Percentiles rank a stretch among this genome's conserved stretches.
These are phyloP conservation scores for Gaeumannomyces tritici DNA, from an alignment of 2,329 filamentous ascomycete genomes.

Conservation along the genomic window DNA sequence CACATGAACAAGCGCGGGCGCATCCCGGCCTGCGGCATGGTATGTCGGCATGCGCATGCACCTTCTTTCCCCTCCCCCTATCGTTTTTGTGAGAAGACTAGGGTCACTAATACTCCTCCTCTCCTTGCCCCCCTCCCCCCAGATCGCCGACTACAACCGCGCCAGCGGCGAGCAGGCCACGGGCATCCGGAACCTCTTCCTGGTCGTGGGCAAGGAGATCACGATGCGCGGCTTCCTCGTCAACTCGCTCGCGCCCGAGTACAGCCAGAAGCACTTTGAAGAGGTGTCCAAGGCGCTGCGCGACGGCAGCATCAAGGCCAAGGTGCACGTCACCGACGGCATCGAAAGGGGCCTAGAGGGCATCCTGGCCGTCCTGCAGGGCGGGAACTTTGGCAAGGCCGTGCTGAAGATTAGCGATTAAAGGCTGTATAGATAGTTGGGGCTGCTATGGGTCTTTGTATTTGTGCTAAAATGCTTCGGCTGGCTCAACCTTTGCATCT, in stretches of 20 bases:
- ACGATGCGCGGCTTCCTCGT: slow-evolving; percentile 72
- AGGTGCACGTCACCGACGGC: slow-evolving; percentile 59
- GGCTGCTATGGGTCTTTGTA: too few species aligned
- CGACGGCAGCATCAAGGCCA: slow-evolving; percentile 65
- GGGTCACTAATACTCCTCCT: too few species aligned
- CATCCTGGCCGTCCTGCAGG: slow-evolving; percentile 63
- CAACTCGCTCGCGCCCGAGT: slow-evolving; percentile 43
- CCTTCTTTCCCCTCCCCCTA: slow-evolving; percentile 5
- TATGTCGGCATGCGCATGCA: slow-evolving; percentile 15
- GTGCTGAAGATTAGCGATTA: slow-evolving; percentile 50
- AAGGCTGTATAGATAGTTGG: not conserved
- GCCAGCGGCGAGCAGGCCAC: slow-evolving; percentile 39
- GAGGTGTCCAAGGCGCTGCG: slow-evolving; percentile 67
- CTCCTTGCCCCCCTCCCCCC: slow-evolving; percentile 18
- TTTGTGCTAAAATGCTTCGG: too few species aligned
- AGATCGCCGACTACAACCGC: slow-evolving; percentile 69
- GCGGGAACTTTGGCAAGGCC: slow-evolving; percentile 81
- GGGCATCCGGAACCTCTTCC: slow-evolving; percentile 56
- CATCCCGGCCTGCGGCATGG: slow-evolving; percentile 56
- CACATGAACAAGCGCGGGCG: slow-evolving; percentile 52
- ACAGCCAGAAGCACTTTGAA: slow-evolving; percentile 63
- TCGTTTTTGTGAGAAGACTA: not conserved
- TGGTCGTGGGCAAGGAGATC: slow-evolving; percentile 59
- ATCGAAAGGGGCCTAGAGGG: slow-evolving; percentile 71
- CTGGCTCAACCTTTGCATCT: too few species aligned